Evolutionary conservation across 1,284 basidiomycete species (phyloP).

Genomic region (Xerocomus cyaneibrunnescens): DNA sequence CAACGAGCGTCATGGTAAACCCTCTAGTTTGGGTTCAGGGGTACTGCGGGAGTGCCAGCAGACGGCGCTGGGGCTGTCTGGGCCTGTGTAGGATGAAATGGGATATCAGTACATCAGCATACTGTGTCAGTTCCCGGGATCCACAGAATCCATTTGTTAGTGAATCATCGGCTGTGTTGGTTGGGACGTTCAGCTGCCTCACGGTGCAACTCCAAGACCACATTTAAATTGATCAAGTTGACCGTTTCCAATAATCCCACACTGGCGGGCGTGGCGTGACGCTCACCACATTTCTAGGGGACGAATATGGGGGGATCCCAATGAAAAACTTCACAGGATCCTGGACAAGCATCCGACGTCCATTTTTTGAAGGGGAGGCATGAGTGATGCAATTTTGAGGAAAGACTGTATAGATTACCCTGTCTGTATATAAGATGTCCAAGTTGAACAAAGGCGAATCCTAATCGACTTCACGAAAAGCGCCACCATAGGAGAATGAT

Average conservation of each 20-base stretch:
- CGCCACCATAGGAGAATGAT: slow-evolving; percentile 92
- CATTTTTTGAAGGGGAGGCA: neutral
- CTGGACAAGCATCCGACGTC: neutral
- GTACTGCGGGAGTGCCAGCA: neutral
- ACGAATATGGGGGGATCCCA: neutral
- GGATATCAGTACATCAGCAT: neutral
- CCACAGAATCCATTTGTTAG: neutral
- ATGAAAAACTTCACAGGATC: neutral
- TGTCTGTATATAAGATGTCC: slow-evolving; percentile 24
- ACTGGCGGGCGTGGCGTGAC: neutral
- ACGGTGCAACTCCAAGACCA: neutral
- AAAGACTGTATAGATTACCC: slow-evolving; percentile 31
- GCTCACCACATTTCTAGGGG: neutral
- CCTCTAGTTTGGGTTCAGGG: slow-evolving; percentile 13
- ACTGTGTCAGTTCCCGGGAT: neutral
- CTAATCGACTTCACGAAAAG: slow-evolving; percentile 54
- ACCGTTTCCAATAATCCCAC: neutral
- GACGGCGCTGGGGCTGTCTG: neutral
- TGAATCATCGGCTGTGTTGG: neutral
- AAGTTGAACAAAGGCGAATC: slow-evolving; percentile 11
- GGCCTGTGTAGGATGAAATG: neutral
- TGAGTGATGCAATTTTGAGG: neutral
- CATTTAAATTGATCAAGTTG: neutral
- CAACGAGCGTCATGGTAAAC: neutral
- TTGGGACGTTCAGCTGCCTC: neutral